Evolutionary conservation across 2,329 filamentous ascomycete genomes (phyloP), one percentile per base, ranked within the genome.

Genomic region (Trichothecium sympodiale): DNA sequence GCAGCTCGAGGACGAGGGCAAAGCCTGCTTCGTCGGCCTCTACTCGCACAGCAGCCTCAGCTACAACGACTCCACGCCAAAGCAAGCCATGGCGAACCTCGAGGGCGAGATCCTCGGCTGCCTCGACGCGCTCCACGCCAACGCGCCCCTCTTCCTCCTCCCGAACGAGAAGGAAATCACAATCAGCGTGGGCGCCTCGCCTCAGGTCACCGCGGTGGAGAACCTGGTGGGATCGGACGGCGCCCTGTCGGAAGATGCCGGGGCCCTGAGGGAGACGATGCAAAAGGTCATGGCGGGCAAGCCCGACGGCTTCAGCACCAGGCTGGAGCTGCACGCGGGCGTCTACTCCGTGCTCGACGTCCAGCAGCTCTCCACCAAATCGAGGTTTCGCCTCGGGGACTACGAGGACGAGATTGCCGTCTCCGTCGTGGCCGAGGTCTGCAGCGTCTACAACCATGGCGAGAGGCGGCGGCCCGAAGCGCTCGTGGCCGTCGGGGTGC

Each of bases 301-400:
- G 0, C 31, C 38, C 1, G 31, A 31, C 0, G 48, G 43, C 2
- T 32, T 53, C 1, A 27, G 38, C 0, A 49, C 47, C 0, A 46
- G 29, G 1, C 43, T 80, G 1, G 77, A 80, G 43, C 52, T 81
- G 2, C 77, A 82, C 42, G 77, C 77, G 0, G 77, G 77, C 0
- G 75, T 79, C 2, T 82, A 81, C 45, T 69, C 76, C 0, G 51
- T 77, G 5, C 60, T 80, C 5, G 77, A 81, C 44, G 64, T 80
- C 47, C 77, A 82, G 45, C 77, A 82, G 46, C 51, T 80, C 0
- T 69, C 74, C 0, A 79, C 77, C 0, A 59, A 69, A 9, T 69
- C 27, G 44, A 60, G 25, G 37, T 51, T 1, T 37, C 46, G 16
- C 1, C 35, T 48, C 1, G 43, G 48, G 18, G 26, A 32, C 17